These are phyloP conservation scores for Gliomastix tumulicola DNA, from an alignment of 2,329 filamentous ascomycete species.

Conservation along the genomic window DNA sequence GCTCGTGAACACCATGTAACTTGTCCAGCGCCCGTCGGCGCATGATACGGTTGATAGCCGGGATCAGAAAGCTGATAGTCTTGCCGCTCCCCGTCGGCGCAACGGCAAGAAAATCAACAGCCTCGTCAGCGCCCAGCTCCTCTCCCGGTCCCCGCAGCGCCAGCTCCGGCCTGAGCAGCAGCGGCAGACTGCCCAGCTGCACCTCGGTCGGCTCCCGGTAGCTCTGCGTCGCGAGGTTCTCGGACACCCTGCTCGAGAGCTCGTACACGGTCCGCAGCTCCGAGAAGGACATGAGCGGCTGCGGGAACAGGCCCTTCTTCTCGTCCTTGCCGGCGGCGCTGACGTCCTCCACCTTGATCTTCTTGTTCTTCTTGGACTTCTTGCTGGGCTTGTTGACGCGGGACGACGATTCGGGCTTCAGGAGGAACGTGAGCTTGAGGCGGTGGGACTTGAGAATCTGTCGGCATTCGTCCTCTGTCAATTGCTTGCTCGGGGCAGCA, in stretches of 20 bases:
- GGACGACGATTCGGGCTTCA: conserved; percentile 33
- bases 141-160: conserved; percentile 40
- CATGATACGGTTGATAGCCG: conserved; percentile 71
- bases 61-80: conserved; percentile 87
- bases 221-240: conserved; percentile 77
- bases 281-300: conserved; percentile 70
- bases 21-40: conserved; percentile 41
- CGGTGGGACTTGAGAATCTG: conserved; percentile 72
- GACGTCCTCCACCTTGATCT: conserved; percentile 35
- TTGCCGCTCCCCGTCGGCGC: conserved; percentile 96
- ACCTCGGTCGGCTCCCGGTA: conserved; percentile 90
- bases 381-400: conserved; percentile 50
- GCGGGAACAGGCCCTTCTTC: conserved; percentile 64
- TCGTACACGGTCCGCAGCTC: conserved; percentile 65
- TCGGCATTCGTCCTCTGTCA: conserved; percentile 66
- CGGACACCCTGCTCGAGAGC: conserved; percentile 65
- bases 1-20: conserved; percentile 29
- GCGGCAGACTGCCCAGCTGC: conserved; percentile 76
- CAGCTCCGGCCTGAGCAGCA: conserved; percentile 57
- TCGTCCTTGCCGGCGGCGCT: conserved; percentile 46
- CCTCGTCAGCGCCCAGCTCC: conserved; percentile 22
- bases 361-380: conserved; percentile 41
- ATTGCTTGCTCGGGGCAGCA: conserved; percentile 16
- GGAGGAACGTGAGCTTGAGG: conserved; percentile 76
- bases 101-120: conserved; percentile 74